Evolutionary conservation across 495 filamentous ascomycete species (phyloP), one percentile per base, ranked within the genome.

Genomic region (Friedmanniomyces simplex): DNA sequence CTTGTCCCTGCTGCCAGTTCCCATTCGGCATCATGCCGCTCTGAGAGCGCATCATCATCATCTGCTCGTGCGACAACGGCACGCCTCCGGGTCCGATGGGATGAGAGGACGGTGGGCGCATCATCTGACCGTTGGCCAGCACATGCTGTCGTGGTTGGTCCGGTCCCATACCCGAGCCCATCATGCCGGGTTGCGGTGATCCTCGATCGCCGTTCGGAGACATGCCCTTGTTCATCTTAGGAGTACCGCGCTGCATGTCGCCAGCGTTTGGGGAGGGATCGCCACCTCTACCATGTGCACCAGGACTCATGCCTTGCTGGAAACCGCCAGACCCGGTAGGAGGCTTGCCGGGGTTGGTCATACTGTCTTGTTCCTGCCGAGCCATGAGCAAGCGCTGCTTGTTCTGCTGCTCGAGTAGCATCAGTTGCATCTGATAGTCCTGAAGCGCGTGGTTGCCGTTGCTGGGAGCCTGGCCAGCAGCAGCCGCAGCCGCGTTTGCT

Each of bases 371-470:
- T 71, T 97, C 93, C 72, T 95, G 88, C 43, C 93, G 84, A 57
- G 93, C 93, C 91, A 96, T 94, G 79, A 96, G 85, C 65, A 98
- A 74, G 22, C 93, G 79, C 67, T 91, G 93, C 79, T 97, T 98
- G 65, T 97, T 98, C 70, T 98, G 93, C 73, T 98, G 93, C 71
- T 98, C 93, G 41, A 98, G 83, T 55, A 98, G 71, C 93, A 97
- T 96, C 67, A 98, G 76, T 67, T 98, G 93, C 93, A 96, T 96
- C 73, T 98, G 93, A 71, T 98, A 97, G 69, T 97, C 94, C 69
- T 96, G 91, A 53, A 98, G 77, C 37, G 94, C 94, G 70, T 96
- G 91, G 66, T 93, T 96, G 68, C 89, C 89, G 50, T 81, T 79
- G 25, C 57, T 70, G 69, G 52, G 74, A 75, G 11, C 67, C 73